phyloP scores from a whole-genome alignment of 164 flowering plant genomes.

The Annona cherimola region DNA sequence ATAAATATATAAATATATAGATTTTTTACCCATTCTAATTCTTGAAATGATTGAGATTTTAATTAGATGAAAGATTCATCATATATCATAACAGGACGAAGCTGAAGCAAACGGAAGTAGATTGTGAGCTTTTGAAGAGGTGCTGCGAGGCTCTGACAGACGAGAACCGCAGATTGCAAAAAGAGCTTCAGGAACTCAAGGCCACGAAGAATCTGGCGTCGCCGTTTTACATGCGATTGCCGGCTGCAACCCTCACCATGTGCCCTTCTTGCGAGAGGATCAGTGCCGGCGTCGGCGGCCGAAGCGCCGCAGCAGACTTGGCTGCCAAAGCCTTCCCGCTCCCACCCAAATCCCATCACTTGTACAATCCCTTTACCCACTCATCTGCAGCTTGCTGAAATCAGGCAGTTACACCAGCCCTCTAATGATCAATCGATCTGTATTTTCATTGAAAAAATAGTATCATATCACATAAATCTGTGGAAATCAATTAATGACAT shows the following conservation, averaged over 20 bases:
- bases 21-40: background rate
- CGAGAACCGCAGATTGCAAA: slow-evolving; percentile 70
- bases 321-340: slow-evolving; percentile 33
- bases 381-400: slow-evolving; percentile 58
- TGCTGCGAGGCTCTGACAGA: slow-evolving; percentile 74
- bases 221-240: slow-evolving; percentile 53
- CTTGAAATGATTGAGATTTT: background rate
- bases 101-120: slow-evolving; percentile 89
- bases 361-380: slow-evolving; percentile 58
- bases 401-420: background rate
- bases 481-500: background rate
- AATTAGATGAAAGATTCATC: no score
- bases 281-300: slow-evolving; percentile 7
- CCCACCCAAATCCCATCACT: slow-evolving; percentile 42
- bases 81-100: slow-evolving; percentile 50
- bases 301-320: background rate
- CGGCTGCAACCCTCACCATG: slow-evolving; percentile 48
- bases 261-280: slow-evolving; percentile 61
- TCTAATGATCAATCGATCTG: no score
- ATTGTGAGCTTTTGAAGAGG: slow-evolving; percentile 79
- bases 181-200: slow-evolving; percentile 76
- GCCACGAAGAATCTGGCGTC: slow-evolving; percentile 52
- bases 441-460: slow-evolving; percentile 1
- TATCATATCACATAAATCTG: background rate
- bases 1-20: no score